Base-by-base conservation (phyloP, 2,329 filamentous ascomycete genomes). In the Aurifilum marmelostoma region DNA sequence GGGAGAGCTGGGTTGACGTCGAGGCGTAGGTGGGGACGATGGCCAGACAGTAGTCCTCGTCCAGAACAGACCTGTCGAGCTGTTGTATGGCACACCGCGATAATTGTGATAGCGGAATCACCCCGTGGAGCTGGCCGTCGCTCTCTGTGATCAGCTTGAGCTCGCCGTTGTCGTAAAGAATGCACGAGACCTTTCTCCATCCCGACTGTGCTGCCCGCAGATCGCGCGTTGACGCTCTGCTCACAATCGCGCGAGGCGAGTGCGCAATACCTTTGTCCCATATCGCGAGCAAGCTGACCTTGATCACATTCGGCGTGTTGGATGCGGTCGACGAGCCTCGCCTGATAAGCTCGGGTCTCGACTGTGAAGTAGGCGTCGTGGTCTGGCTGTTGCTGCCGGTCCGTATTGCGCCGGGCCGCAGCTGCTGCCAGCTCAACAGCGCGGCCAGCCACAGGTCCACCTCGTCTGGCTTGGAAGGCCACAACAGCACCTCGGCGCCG, bases 21-120 rank as follows among this genome's bases (percentile, higher is more conserved):
- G 91, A 86, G 0, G 93, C 90, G 79, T 99, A 98, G 72, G 95
- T 94, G 21, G 96, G 95, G 76, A 97, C 97, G 61, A 99, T 95
- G 65, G 93, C 94, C 72, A 99, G 92, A 81, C 94, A 98, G 76
- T 92, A 96, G 70, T 97, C 93, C 78, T 96, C 92, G 72, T 97
- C 93, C 56, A 99, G 81, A 11, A 99, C 95, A 6, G 94, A 97
- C 65, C 89, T 89, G 78, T 98, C 93, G 65, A 99, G 84, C 74
- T 94, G 89, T 78, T 99, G 96, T 65, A 99, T 90, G 11, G 95
- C 93, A 77, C 92, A 96, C 66, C 96, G 88, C 24, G 94, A 96
- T 9, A 99, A 84, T 75, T 97, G 93, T 16, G 93, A 92, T 6
- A 99, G 84, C 75, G 97, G 93, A 65, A 98, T 91, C 61, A 94